Base-by-base conservation (phyloP, 495 filamentous ascomycete genomes). In the Neurospora sublineolata region DNA sequence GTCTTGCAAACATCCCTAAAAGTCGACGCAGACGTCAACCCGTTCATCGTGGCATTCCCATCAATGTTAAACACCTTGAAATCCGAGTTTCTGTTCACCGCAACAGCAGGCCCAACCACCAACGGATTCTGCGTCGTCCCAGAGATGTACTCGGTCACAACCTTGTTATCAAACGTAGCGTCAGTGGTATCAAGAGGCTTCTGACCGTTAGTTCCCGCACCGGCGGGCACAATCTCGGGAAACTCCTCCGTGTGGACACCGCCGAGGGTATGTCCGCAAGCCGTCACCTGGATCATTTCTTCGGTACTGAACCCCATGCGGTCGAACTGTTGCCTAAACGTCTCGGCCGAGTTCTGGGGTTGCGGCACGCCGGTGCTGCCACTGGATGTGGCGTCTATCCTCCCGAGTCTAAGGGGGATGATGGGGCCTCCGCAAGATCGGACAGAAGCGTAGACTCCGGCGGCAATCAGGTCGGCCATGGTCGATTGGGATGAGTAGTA, bases 221-320 rank as follows among this genome's bases (percentile, higher is more conserved):
- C 81, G 14, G 78, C 70, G 2, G 84, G 79, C 2, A 89, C 84
- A 52, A 89, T 84, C 20, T 84, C 77, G 1, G 86, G 84, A 73
- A 89, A 89, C 70, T 86, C 82, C 11, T 71, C 75, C 7, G 81
- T 81, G 77, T 91, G 89, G 8, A 90, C 88, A 23, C 87, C 86
- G 30, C 88, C 88, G 39, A 90, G 79, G 3, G 86, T 85, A 75
- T 90, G 88, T 2, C 88, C 88, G 71, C 88, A 90, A 20, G 88
- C 88, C 12, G 84, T 84, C 68, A 88, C 80, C 72, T 86, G 84
- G 67, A 90, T 89, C 85, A 89, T 89, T 72, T 89, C 85, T 2
- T 81, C 79, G 10, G 69, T 74, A 67, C 77, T 83, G 77, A 88
- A 89, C 14, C 88, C 88, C 81, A 88, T 87, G 70, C 87, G 83